phyloP scores from a whole-genome alignment of 495 filamentous ascomycete species.

The Penicillium argentinense region DNA sequence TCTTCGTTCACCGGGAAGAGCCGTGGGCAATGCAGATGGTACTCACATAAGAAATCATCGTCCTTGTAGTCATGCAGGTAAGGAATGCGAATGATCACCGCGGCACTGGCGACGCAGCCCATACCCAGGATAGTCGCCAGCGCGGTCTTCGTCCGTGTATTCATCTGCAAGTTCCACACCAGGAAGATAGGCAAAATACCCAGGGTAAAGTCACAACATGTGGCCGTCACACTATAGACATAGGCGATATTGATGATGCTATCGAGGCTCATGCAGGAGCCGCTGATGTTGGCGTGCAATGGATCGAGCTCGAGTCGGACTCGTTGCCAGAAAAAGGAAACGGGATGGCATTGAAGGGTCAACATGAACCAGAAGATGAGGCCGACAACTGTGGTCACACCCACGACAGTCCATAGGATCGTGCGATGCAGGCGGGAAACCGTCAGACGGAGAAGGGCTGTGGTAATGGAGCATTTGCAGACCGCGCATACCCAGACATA shows the following conservation, averaged over 20 bases:
- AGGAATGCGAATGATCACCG: constrained; percentile 41
- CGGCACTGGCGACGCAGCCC: constrained; percentile 41
- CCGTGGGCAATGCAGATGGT: not conserved
- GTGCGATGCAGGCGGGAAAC: constrained; percentile 18
- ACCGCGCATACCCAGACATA: constrained; percentile 30
- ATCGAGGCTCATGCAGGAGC: constrained; percentile 33
- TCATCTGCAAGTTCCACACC: constrained; percentile 43
- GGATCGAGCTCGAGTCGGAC: constrained; percentile 6
- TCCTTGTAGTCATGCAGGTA: constrained; percentile 18
- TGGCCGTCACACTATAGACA: constrained; percentile 43
- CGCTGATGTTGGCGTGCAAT: constrained; percentile 11
- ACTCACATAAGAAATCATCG: constrained; percentile 18
- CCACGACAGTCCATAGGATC: constrained; percentile 34
- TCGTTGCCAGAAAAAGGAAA: constrained; percentile 40
- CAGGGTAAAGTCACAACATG: constrained; percentile 39
- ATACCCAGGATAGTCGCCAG: constrained; percentile 40
- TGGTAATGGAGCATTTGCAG: constrained; percentile 35
- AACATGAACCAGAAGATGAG: constrained; percentile 42
- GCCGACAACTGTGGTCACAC: constrained; percentile 25
- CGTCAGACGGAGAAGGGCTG: constrained; percentile 38
- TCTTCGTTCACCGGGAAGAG: no score
- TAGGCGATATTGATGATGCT: constrained; percentile 37
- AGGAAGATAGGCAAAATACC: constrained; percentile 38
- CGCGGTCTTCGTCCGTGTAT: constrained; percentile 32
- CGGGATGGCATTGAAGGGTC: constrained; percentile 44